A percentile compares a stretch with the other conserved stretches of the same genome.
These are phyloP conservation scores for Chlorencoelia australis DNA, from an alignment of 2,329 filamentous ascomycete species.

Conservation along the genomic window DNA sequence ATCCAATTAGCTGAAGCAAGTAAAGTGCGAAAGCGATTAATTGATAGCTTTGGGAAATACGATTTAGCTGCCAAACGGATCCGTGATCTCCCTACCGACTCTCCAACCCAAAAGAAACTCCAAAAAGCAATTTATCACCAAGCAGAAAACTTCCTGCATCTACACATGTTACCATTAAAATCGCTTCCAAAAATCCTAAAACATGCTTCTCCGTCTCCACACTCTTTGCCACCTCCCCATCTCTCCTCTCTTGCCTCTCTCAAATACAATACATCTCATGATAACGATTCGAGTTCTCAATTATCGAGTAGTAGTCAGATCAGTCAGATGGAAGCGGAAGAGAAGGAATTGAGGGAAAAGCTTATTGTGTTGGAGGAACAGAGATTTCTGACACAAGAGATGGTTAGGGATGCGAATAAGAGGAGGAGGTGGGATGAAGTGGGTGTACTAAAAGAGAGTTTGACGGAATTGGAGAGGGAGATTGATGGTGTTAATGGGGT, in stretches of 20 bases:
- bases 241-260: constrained; percentile 44
- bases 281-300: constrained; percentile 36
- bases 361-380: constrained; percentile 64
- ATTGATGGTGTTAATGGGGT: constrained; percentile 53
- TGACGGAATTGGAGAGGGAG: constrained; percentile 55
- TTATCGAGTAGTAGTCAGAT: constrained; percentile 48
- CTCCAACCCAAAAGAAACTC: constrained; percentile 50
- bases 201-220: constrained; percentile 45
- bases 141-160: constrained; percentile 57
- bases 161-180: constrained; percentile 67
- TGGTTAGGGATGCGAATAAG: constrained; percentile 59
- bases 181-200: constrained; percentile 48
- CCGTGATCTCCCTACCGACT: constrained; percentile 55
- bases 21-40: constrained; percentile 60
- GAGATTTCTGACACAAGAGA: constrained; percentile 60
- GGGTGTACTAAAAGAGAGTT: constrained; percentile 49
- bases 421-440: constrained; percentile 62
- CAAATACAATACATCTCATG: constrained; percentile 41
- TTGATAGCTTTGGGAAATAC: constrained; percentile 63
- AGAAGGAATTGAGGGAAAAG: constrained; percentile 56
- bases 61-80: constrained; percentile 59
- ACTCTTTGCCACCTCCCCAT: constrained; percentile 26
- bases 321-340: constrained; percentile 56
- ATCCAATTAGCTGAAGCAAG: constrained; percentile 56
- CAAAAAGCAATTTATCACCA: constrained; percentile 62